These are phyloP conservation scores for Leptoxyphium fumago DNA, from an alignment of 2,329 filamentous ascomycete genomes.

Conservation along the genomic window DNA sequence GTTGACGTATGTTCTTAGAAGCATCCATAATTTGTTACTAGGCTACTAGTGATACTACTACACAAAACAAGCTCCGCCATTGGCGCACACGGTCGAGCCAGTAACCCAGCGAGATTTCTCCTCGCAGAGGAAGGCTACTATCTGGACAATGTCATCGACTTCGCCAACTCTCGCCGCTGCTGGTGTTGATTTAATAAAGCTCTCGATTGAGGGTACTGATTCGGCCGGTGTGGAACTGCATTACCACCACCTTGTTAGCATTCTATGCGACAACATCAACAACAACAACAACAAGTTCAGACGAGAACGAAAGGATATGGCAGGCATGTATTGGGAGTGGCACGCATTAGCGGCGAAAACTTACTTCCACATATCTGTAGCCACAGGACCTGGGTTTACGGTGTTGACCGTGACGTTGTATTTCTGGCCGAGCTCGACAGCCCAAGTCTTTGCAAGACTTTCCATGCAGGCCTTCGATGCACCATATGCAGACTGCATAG, in stretches of 20 bases:
- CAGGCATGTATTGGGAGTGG: no score
- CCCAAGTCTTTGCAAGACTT: conserved; percentile 5
- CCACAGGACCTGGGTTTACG: conserved; percentile 6
- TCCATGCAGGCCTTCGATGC: conserved; percentile 7
- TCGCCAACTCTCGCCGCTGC: conserved; percentile 1
- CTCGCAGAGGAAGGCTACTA: conserved; percentile 1
- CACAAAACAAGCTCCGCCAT: no score
- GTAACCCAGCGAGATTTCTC: conserved; percentile 1
- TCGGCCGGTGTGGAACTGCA: no score
- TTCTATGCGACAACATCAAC: no score
- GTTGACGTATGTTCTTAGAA: no score
- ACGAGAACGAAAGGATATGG: no score
- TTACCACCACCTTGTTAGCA: no score
- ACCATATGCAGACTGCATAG: conserved; percentile 1
- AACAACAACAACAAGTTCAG: no score
- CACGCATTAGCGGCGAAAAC: no score
- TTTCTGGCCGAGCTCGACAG: conserved; percentile 5
- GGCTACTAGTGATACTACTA: no score
- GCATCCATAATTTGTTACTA: no score
- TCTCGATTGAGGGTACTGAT: no score
- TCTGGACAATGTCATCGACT: conserved; percentile 1
- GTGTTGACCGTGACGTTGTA: conserved; percentile 7
- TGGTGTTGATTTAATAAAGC: conserved; percentile 1
- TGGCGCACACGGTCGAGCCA: not conserved
- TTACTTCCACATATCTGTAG: conserved; percentile 9